phyloP scores from a whole-genome alignment of 352 stramenopile genomes.

The Pythium utonaiense region DNA sequence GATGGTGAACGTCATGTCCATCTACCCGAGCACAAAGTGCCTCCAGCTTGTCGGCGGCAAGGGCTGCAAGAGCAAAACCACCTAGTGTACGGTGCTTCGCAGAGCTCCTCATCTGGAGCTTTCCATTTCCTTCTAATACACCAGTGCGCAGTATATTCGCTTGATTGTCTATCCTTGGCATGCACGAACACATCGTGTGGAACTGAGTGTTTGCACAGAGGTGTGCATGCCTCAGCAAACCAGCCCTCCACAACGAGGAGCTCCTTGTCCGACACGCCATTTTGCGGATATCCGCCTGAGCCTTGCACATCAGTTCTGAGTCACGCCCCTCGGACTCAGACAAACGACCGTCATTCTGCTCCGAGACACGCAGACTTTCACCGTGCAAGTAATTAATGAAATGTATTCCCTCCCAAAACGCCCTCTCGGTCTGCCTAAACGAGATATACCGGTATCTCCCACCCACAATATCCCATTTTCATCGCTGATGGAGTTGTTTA shows the following conservation, averaged over 20 bases:
- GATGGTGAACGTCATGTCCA: constrained; percentile 1
- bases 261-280: background rate
- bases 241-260: background rate
- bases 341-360: background rate
- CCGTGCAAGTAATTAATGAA: background rate
- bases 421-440: background rate
- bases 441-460: no score
- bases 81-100: no score
- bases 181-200: no score
- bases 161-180: no score
- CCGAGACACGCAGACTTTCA: background rate
- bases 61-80: background rate
- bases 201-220: no score
- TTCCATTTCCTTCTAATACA: no score
- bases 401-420: background rate
- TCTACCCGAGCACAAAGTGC: background rate
- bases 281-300: background rate
- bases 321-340: background rate
- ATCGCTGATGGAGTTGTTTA: no score
- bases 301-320: background rate
- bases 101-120: no score
- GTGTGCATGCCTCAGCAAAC: no score
- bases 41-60: background rate
- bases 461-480: background rate
- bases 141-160: no score